Evolutionary conservation across 768 basidiomycete genomes (phyloP).

Genomic region (Boletus sensibilis): DNA sequence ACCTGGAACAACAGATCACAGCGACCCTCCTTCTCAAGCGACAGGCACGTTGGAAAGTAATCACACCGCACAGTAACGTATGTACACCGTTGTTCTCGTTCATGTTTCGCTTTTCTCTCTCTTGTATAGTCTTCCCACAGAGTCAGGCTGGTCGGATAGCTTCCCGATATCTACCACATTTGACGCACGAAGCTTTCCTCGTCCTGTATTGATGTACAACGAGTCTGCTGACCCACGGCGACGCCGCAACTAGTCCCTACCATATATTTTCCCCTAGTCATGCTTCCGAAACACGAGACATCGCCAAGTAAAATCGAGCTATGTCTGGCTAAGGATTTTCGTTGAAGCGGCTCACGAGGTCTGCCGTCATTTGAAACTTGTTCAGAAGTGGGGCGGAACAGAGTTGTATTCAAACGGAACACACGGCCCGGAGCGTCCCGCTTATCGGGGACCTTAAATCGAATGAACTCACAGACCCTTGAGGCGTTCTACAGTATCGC

Average conservation of each 20-base stretch:
- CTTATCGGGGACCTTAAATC: not conserved
- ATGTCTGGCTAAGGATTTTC: not conserved
- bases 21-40: conserved; percentile 23
- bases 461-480: not conserved
- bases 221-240: not conserved
- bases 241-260: not conserved
- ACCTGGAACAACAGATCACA: conserved; percentile 38
- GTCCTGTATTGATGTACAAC: not conserved
- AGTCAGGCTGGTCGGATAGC: not conserved
- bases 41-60: conserved; percentile 5
- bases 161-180: not conserved
- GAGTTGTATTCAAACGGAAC: not conserved
- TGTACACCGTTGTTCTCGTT: not conserved
- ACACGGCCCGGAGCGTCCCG: not conserved
- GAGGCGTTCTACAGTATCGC: not conserved
- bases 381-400: not conserved
- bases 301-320: not conserved
- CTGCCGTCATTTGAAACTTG: not conserved
- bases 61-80: conserved; percentile 3
- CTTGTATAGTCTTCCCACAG: not conserved
- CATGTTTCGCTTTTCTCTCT: not conserved
- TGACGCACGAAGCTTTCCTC: conserved; percentile 1
- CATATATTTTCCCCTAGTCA: not conserved
- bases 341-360: not conserved
- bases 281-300: not conserved